Evolutionary conservation across 176 grass and related monocot species (phyloP).

Genomic region (Lolium multiflorum): DNA sequence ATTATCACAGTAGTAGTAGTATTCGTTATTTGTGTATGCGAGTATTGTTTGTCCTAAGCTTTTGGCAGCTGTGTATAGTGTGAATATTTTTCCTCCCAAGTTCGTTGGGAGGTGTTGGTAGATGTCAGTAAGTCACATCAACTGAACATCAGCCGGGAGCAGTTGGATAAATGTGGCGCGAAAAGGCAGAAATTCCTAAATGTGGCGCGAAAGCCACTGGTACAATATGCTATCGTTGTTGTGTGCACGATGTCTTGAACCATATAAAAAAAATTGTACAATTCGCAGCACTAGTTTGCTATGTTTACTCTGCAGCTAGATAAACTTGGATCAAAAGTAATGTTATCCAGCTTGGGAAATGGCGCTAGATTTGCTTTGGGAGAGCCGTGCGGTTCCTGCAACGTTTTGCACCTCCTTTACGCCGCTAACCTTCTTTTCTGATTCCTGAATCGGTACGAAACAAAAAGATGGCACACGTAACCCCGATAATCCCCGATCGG

Average conservation of each 20-base stretch:
- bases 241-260: background rate
- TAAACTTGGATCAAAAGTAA: background rate
- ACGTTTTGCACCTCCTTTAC: slow-evolving; percentile 33
- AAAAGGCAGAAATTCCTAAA: slow-evolving; percentile 10
- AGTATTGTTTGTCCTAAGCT: background rate
- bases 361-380: background rate
- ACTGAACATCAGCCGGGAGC: slow-evolving; percentile 6
- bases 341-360: background rate
- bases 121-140: slow-evolving; percentile 44
- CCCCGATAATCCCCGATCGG: background rate
- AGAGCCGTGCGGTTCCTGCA: slow-evolving; percentile 12
- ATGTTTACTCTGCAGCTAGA: too few species aligned
- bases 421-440: slow-evolving; percentile 15
- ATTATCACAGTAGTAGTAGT: background rate
- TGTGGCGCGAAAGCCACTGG: slow-evolving; percentile 36
- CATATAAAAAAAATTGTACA: background rate
- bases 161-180: slow-evolving; percentile 49
- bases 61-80: slow-evolving; percentile 31
- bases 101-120: slow-evolving; percentile 29
- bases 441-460: slow-evolving; percentile 36
- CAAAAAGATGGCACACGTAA: slow-evolving; percentile 8
- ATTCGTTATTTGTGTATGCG: slow-evolving; percentile 14
- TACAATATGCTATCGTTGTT: slow-evolving; percentile 16
- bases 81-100: background rate
- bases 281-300: background rate